Percentiles rank a stretch among this genome's conserved stretches.
These are phyloP conservation scores for Penicillium coprophilum DNA, from an alignment of 495 filamentous ascomycete genomes.

Conservation along the genomic window DNA sequence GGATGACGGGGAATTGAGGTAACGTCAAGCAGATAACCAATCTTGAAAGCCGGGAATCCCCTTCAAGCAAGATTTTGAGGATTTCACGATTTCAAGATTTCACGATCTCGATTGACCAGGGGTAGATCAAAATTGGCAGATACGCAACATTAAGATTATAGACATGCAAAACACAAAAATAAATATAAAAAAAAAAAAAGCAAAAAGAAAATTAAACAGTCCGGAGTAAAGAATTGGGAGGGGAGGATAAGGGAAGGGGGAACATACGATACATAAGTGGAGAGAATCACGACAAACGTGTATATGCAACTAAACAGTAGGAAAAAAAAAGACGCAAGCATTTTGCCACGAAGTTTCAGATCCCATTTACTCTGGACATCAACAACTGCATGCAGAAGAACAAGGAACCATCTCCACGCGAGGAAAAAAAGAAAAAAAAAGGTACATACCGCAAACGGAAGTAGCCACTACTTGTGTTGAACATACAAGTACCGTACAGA, in stretches of 20 bases:
- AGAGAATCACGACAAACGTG: conserved; percentile 7
- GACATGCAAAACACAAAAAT: conserved; percentile 12
- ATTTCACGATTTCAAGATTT: background rate
- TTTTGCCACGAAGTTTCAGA: background rate
- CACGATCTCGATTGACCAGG: background rate
- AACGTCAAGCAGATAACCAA: conserved; percentile 10
- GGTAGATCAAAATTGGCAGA: conserved; percentile 1
- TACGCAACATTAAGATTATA: conserved; percentile 18
- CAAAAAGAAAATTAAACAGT: background rate
- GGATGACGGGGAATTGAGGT: conserved; percentile 7
- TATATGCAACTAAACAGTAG: conserved; percentile 12
- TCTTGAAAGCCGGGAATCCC: background rate
- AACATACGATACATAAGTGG: conserved; percentile 12
- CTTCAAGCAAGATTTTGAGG: conserved; percentile 8
- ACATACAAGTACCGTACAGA: background rate
- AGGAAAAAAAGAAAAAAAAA: background rate
- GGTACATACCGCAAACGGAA: conserved; percentile 4
- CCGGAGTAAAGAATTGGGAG: background rate
- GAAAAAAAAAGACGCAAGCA: conserved; percentile 6
- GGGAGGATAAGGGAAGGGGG: background rate
- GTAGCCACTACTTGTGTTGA: background rate
- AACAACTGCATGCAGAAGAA: conserved; percentile 11
- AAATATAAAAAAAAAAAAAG: conserved; percentile 8
- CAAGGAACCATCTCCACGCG: background rate
- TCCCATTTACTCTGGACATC: background rate